Evolutionary conservation across 768 basidiomycete genomes (phyloP), one percentile per base, ranked within the genome.

Genomic region (Hortiboletus campestris): DNA sequence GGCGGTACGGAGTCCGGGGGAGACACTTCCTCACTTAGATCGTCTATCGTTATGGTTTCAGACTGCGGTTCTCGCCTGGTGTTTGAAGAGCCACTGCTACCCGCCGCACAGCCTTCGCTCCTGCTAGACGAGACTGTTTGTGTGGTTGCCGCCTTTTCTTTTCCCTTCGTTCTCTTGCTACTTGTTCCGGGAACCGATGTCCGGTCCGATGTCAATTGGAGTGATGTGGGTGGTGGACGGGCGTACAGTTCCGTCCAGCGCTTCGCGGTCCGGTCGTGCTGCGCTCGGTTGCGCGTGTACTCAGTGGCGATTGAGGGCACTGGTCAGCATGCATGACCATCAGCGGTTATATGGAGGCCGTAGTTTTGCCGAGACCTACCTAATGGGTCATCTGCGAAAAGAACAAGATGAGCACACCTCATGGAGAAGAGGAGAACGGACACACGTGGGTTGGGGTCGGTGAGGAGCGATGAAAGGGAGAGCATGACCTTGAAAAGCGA

Each of bases 401-500:
- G 46, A 22, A 36, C 46, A 47, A 62, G 58, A 43, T 66, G 46
- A 43, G 25, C 46, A 53, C 7, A 51, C 31, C 32, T n/a, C 29
- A 5, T 22, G 36, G 12, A 40, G 48, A 46, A 25, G 28, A 46
- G 14, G 16, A 31, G 31, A 55, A 35, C 1, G 25, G 34, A 78
- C 90, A 57, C 68, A 93, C 92, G 81, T 1, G 94, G 94, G 75
- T 98, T 98, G 0, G 94, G 94, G 63, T 97, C 94, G 12, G 93
- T 94, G 47, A 98, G 78, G 12, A 98, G 82, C 0, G 93, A 95
- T 0, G 93, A 95, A 5, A 98, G 80, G 28, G 93, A 95, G 19
- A 98, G 83, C 72, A 98, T 86, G 65, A 96, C 90, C 76, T 98
- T 97, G 79, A 91, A 94, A 46, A 98, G 77, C 3, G 93, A 95